Evolutionary conservation across 2,329 filamentous ascomycete genomes (phyloP).

Genomic region (Periconia sp.): DNA sequence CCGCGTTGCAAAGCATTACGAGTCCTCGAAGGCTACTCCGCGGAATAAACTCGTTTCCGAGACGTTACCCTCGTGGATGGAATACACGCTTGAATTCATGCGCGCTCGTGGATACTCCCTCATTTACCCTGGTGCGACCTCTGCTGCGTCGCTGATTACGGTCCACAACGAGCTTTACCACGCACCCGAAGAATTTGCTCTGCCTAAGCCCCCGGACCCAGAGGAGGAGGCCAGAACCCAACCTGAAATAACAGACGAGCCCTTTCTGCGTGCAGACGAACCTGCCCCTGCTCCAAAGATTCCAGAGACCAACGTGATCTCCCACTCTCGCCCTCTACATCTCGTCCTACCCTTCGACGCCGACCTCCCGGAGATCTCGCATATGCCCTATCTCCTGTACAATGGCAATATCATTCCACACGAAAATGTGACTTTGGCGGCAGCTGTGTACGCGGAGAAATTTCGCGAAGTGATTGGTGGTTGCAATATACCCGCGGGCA

Average conservation of each 20-base stretch:
- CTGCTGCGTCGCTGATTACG: conserved; percentile 66
- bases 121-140: conserved; percentile 71
- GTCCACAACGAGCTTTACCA: conserved; percentile 78
- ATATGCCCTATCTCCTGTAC: conserved; percentile 68
- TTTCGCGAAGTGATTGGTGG: conserved; percentile 73
- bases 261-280: conserved; percentile 51
- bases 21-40: conserved; percentile 26
- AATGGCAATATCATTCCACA: conserved; percentile 60
- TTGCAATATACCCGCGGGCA: conserved; percentile 56
- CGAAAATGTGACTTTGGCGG: conserved; percentile 51
- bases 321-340: conserved; percentile 54
- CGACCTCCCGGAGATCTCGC: conserved; percentile 54
- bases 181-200: conserved; percentile 69
- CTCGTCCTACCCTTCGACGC: conserved; percentile 56
- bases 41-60: conserved; percentile 62
- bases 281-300: conserved; percentile 17
- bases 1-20: conserved; percentile 54
- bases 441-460: conserved; percentile 59
- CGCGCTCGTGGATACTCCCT: conserved; percentile 78
- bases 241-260: conserved; percentile 29
- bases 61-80: conserved; percentile 75
- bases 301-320: conserved; percentile 55
- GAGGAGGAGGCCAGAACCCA: conserved; percentile 16
- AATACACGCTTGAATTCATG: conserved; percentile 78
- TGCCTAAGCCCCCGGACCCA: conserved; percentile 1